Conservation (phyloP, 1,139 yeast genomes). For the Maudiozyma humilis region DNA sequence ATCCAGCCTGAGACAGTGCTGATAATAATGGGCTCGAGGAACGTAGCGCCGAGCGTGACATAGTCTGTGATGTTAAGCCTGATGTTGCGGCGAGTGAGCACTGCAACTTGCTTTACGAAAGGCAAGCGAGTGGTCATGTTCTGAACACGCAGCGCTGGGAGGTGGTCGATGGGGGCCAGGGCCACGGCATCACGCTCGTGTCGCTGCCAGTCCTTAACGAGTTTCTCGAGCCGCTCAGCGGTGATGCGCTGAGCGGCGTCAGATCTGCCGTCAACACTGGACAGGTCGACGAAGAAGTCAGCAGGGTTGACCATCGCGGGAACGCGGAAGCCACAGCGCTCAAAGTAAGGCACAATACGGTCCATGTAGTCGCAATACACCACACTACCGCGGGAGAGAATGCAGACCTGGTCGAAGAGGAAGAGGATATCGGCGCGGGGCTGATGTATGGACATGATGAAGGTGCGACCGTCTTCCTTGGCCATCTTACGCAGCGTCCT, state of each 20-base stretch:
- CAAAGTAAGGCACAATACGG: slow-evolving; percentile 46
- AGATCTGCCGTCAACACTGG: slow-evolving; percentile 54
- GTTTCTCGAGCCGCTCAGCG: slow-evolving; percentile 36
- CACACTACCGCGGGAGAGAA: slow-evolving; percentile 58
- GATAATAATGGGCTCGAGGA: slow-evolving; percentile 48
- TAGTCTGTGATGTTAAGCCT: slow-evolving; percentile 53
- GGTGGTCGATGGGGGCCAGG: slow-evolving; percentile 11
- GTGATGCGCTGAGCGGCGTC: slow-evolving; percentile 38
- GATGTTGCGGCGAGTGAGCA: slow-evolving; percentile 50
- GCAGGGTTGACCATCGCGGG: slow-evolving; percentile 50
- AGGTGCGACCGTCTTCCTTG: slow-evolving; percentile 56
- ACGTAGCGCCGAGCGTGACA: slow-evolving; percentile 45
- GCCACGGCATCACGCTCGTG: slow-evolving; percentile 14
- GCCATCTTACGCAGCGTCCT: slow-evolving; percentile 52
- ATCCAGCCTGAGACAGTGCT: slow-evolving; percentile 70
- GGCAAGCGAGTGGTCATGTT: slow-evolving; percentile 30
- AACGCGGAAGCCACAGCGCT: slow-evolving; percentile 37
- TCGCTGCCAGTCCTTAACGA: slow-evolving; percentile 46
- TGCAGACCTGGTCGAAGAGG: slow-evolving; percentile 60
- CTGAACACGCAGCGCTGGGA: slow-evolving; percentile 13
- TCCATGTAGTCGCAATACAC: slow-evolving; percentile 50
- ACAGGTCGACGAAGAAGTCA: slow-evolving; percentile 58
- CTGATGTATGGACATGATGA: slow-evolving; percentile 73
- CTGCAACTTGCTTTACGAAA: slow-evolving; percentile 44
- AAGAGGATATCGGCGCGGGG: slow-evolving; percentile 70